Evolutionary conservation across 352 stramenopile species (phyloP).

Genomic region (Pythium dissimile): DNA sequence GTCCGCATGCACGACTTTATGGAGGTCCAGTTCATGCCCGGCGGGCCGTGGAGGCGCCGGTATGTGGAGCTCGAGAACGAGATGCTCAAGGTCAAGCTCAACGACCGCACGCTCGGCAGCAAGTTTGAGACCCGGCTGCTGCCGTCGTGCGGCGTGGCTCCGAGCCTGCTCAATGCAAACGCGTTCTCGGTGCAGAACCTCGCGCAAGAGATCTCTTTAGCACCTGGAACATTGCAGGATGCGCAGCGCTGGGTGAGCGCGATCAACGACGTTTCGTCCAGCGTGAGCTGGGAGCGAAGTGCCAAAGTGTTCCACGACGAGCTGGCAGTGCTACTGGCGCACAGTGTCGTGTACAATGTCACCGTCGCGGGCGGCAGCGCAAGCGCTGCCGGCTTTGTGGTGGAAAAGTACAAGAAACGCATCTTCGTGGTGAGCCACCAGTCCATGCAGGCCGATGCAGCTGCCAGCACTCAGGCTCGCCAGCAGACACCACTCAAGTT

Average conservation of each 20-base stretch:
- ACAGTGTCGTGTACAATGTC: slow-evolving; percentile 56
- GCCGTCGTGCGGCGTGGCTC: slow-evolving; percentile 38
- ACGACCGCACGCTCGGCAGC: slow-evolving; percentile 46
- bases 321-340: slow-evolving; percentile 32
- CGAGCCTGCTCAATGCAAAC: slow-evolving; percentile 49
- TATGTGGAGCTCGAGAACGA: slow-evolving; percentile 66
- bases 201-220: slow-evolving; percentile 43
- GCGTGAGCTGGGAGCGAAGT: slow-evolving; percentile 28
- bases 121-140: slow-evolving; percentile 52
- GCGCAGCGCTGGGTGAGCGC: slow-evolving; percentile 44
- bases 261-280: slow-evolving; percentile 27
- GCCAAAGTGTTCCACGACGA: slow-evolving; percentile 52
- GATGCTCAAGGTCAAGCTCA: slow-evolving; percentile 64
- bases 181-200: slow-evolving; percentile 52
- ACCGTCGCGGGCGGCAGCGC: slow-evolving; percentile 4
- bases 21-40: slow-evolving; percentile 46
- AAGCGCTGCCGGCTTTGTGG: slow-evolving; percentile 34
- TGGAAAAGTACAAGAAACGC: slow-evolving; percentile 59
- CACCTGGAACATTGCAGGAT: slow-evolving; percentile 33
- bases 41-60: slow-evolving; percentile 45
- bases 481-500: no score
- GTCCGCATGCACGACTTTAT: slow-evolving; percentile 53
- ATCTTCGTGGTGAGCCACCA: slow-evolving; percentile 59
- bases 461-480: no score
- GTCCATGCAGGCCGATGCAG: background rate